These are phyloP conservation scores for Picea glauca DNA, from an alignment of 75 land plant species.

Conservation along the genomic window DNA sequence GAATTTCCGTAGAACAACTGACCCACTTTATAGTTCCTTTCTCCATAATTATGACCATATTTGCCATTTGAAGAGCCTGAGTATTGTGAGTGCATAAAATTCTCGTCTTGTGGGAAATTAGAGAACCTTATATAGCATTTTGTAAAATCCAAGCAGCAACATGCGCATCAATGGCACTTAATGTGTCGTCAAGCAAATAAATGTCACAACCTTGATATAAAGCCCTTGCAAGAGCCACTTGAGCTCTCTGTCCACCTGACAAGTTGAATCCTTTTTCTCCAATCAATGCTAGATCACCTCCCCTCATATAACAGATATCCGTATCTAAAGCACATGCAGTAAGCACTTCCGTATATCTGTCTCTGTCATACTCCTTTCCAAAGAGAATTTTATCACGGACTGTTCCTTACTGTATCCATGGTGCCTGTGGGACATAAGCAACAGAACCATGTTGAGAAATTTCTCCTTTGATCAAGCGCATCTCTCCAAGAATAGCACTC, in stretches of 20 bases:
- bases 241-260: slow-evolving; percentile 62
- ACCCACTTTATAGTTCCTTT: too few relatives aligned
- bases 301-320: slow-evolving; percentile 68
- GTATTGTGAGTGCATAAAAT: too few relatives aligned
- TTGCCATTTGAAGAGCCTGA: too few relatives aligned
- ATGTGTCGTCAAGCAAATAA: slow-evolving; percentile 81
- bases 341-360: slow-evolving; percentile 56
- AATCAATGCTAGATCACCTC: slow-evolving; percentile 61
- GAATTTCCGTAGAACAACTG: too few relatives aligned
- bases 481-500: not conserved
- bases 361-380: slow-evolving; percentile 45
- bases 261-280: slow-evolving; percentile 85
- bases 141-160: slow-evolving; percentile 74
- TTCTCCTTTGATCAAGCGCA: not conserved
- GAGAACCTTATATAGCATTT: too few relatives aligned
- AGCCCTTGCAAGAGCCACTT: slow-evolving; percentile 40
- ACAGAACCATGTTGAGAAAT: not conserved
- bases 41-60: too few relatives aligned
- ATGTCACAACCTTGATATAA: slow-evolving; percentile 75
- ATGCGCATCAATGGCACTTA: slow-evolving; percentile 95
- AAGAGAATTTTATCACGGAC: slow-evolving; percentile 84
- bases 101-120: too few relatives aligned
- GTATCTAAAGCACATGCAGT: slow-evolving; percentile 74
- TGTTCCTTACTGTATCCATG: slow-evolving; percentile 69
- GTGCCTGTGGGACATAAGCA: slow-evolving; percentile 39